These are phyloP conservation scores for Clavispora phyllophila DNA, from an alignment of 805 yeast species.

Conservation along the genomic window DNA sequence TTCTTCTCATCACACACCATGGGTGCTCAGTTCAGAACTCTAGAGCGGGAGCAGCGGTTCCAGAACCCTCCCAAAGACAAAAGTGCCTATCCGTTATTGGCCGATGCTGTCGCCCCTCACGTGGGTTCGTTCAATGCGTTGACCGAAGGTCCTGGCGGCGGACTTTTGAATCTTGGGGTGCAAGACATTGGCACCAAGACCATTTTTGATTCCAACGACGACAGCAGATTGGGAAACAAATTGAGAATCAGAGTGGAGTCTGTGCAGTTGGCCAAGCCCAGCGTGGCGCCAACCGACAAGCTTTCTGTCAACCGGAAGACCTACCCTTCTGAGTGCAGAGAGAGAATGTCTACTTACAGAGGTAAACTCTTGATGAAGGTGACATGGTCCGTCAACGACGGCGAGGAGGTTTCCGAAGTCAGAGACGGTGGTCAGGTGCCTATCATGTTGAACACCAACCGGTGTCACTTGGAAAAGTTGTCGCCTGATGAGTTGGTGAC, in stretches of 20 bases:
- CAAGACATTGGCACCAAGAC: conserved; percentile 84
- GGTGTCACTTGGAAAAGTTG: conserved; percentile 84
- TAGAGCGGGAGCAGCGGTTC: conserved; percentile 83
- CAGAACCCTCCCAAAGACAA: conserved; percentile 85
- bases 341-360: conserved; percentile 77
- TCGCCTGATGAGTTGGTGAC: conserved; percentile 78
- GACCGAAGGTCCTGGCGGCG: conserved; percentile 83
- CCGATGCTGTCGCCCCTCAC: conserved; percentile 92
- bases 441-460: conserved; percentile 81
- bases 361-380: conserved; percentile 75
- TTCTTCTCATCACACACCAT: conserved; percentile 14
- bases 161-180: conserved; percentile 77
- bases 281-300: conserved; percentile 66
- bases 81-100: conserved; percentile 73
- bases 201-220: conserved; percentile 74
- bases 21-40: conserved; percentile 67
- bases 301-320: conserved; percentile 72
- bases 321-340: conserved; percentile 80
- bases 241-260: conserved; percentile 79
- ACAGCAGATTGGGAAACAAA: conserved; percentile 76
- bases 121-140: conserved; percentile 94
- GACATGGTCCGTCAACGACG: conserved; percentile 84
- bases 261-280: conserved; percentile 82
- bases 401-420: conserved; percentile 71
- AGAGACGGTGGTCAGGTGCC: conserved; percentile 93